Conservation (phyloP, 2,329 filamentous ascomycete genomes). For the Colletotrichum destructivum region DNA sequence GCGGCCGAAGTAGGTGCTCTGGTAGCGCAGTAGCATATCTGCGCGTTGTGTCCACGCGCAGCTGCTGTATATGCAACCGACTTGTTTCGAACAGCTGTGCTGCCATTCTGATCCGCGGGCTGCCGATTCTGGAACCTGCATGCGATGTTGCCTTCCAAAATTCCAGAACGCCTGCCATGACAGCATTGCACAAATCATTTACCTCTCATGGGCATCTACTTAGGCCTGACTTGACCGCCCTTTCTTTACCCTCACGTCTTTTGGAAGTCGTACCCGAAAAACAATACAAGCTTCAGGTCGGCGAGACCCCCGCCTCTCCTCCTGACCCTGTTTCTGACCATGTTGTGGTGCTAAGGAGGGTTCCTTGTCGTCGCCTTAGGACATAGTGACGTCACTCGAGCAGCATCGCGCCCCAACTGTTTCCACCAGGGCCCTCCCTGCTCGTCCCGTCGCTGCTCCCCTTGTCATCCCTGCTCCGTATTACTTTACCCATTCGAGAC, state of each 20-base stretch:
- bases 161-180: constrained; percentile 1
- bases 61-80: neutral
- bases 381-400: constrained; percentile 35
- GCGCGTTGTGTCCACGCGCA: neutral
- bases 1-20: neutral
- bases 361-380: constrained; percentile 19
- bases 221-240: constrained; percentile 15
- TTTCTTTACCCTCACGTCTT: constrained; percentile 6
- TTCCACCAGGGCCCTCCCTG: constrained; percentile 16
- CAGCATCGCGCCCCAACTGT: constrained; percentile 10
- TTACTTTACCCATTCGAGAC: constrained; percentile 13
- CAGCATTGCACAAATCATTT: neutral
- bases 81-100: neutral
- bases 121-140: constrained; percentile 18
- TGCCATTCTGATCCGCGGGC: neutral
- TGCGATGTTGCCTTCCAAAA: neutral
- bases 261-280: constrained; percentile 1
- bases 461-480: constrained; percentile 26
- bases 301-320: neutral
- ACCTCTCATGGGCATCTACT: too few relatives aligned
- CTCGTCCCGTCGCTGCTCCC: neutral
- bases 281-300: neutral
- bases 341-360: constrained; percentile 4
- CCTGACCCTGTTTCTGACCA: constrained; percentile 14
- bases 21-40: neutral